Base-by-base conservation (phyloP, 257 asterid species). In the Primulina eburnea region DNA sequence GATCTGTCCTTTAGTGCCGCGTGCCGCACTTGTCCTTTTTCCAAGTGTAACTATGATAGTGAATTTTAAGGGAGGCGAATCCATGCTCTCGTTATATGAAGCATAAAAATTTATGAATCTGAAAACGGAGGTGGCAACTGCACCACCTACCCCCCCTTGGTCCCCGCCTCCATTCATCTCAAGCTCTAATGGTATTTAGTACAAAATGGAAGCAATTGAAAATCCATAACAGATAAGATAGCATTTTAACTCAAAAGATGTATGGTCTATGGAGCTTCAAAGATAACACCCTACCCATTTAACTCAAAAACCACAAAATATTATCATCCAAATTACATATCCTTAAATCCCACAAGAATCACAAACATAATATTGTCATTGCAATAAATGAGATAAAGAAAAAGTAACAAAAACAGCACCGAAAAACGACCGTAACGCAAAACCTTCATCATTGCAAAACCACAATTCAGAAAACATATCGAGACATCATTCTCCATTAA, bases 401-500 rank as follows among this genome's bases (percentile, higher is more conserved):
- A 50, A 50, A 24, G 20, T 50, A 65, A 53, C 40, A 10, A 8
- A 4, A 18, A 70, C 29, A 10, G 58, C 55, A 67, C 73, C 58
- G 50, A 21, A 64, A 37, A 24, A 69, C 21, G 17, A 73, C 56
- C 57, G 61, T n/a, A 50, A 69, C 69, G 35, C 56, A 76, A 57
- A 53, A 55, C 24, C 59, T 68, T 72, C 29, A 62, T 18, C 74
- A 67, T 18, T 9, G 63, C 61, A 59, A 1, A 68, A 32, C 67
- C 75, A 75, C 70, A 62, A 47, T 38, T 55, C 57, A 65, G 12
- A 32, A 40, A 40, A 40, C 50, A 40, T 10, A 40, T 40, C 1
- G 16, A 50, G 17, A 50, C 21, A 17, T 17, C 21, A 4, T 50
- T 50, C 8, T 50, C 57, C 57, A 50, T 50, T 4, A 16, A 50